Evolutionary conservation across 1,284 basidiomycete species (phyloP).

Genomic region (Bondarzewia mesenterica): DNA sequence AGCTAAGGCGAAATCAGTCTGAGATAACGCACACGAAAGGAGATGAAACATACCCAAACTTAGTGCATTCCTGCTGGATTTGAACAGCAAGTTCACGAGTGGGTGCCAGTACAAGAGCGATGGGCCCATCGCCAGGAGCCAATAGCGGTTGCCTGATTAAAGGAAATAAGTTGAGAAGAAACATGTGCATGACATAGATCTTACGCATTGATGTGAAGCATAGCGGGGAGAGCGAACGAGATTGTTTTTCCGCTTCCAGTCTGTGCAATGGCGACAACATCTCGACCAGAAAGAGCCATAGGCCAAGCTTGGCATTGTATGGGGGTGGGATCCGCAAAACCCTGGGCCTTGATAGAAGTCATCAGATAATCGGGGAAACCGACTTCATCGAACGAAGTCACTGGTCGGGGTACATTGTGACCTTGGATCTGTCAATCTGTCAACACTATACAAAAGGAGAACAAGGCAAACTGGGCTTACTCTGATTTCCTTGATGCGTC

Average conservation of each 20-base stretch:
- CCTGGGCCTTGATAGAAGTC: conserved; percentile 88
- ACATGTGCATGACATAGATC: conserved; percentile 19
- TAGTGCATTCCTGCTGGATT: conserved; percentile 97
- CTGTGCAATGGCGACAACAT: conserved; percentile 95
- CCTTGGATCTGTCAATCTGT: conserved; percentile 71
- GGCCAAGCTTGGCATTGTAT: conserved; percentile 99
- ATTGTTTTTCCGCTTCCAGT: conserved; percentile 98
- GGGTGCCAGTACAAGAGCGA: conserved; percentile 93
- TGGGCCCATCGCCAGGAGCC: conserved; percentile 91
- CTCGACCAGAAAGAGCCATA: conserved; percentile 90
- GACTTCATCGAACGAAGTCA: conserved; percentile 89
- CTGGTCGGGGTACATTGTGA: conserved; percentile 80
- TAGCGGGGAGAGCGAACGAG: conserved; percentile 94
- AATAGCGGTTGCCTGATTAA: conserved; percentile 79
- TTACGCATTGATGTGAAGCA: conserved; percentile 98
- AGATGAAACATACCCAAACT: conserved; percentile 68
- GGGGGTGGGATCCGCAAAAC: conserved; percentile 83
- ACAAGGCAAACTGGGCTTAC: conserved; percentile 26
- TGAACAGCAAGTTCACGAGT: conserved; percentile 98
- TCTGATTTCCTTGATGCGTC: conserved; percentile 82
- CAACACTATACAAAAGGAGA: conserved; percentile 5
- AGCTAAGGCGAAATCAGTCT: conserved; percentile 29
- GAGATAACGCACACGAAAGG: not conserved
- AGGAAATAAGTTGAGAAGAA: not conserved
- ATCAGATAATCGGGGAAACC: conserved; percentile 97